Evolutionary conservation across 2,329 filamentous ascomycete genomes (phyloP), one percentile per base, ranked within the genome.

Genomic region (Colletotrichum navitas): DNA sequence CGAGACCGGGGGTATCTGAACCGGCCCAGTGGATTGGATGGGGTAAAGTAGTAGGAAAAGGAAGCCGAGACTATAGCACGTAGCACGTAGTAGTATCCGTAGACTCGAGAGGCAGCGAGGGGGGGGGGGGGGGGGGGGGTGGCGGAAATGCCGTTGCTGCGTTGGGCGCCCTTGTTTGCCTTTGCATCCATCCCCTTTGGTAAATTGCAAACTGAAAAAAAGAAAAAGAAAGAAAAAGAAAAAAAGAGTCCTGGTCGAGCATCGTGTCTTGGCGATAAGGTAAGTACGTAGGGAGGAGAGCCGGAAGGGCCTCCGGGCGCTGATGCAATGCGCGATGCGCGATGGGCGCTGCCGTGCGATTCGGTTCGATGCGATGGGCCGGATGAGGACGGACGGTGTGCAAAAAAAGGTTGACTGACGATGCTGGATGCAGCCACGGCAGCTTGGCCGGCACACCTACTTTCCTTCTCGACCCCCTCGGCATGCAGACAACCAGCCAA

Each of bases 341-440:
- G 39, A 18, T 21, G 41, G 6, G 45, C 43, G 43, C n/a, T 47
- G 45, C 21, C 21, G 21, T 24, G 3, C 45, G 45, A n/a, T 47
- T 47, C 45, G 45, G 24, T 47, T 24, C n/a, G 56, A 71, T 67
- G 68, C 56, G 63, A 67, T 67, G 63, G 16, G 47, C 55, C 56
- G 59, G 36, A 51, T 10, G 43, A 43, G 21, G 36, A 55, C 39
- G 21, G 36, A 55, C 39, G 56, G 34, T 60, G 45, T 52, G n/a
- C 24, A 34, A 32, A 24, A 29, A 32, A 32, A n/a, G 11, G 24
- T 14, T 29, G n/a, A n/a, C 29, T 24, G 60, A 26, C 26, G 14
- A 55, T 60, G 55, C 68, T 67, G 68, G 63, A 56, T 71, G 68
- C 63, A 66, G 56, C 63, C 63, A 67, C 61, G 43, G 45, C 61